Base-by-base conservation (phyloP, 2,329 filamentous ascomycete species). In the Ophiostoma ips region DNA sequence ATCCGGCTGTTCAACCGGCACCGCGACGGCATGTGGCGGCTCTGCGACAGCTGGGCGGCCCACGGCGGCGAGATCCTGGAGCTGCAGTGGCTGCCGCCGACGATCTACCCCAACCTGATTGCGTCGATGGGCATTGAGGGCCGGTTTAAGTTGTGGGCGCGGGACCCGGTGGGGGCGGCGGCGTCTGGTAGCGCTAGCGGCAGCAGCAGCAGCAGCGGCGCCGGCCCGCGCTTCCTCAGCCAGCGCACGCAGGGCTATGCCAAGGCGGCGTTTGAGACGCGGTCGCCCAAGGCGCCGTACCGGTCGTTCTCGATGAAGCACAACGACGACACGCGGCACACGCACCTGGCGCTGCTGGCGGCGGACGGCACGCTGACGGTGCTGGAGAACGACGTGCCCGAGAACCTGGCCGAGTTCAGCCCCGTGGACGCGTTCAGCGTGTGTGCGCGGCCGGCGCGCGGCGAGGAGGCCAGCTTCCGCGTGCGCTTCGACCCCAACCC, bases 61-160 rank as follows among this genome's bases (percentile, higher is more conserved):
- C 90, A 96, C 63, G 84, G 87, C 62, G 87, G 87, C 46, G 88
- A 95, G 66, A 84, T 96, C 55, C 73, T 88, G 53, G 87, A 95
- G 74, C 81, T 94, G 50, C 87, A 92, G 72, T 96, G 90, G 89
- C 85, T 94, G 51, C 87, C 88, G 1, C 85, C 88, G 0, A 90
- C 86, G 55, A 81, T 92, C 53, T 92, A 92, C 57, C 87, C 79
- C 35, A 81, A 92, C 61, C 78, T 94, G 59, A 72, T 96, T 58
- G 89, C 83, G 51, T 94, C 85, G 49, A 84, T 95, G 53, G 87
- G 86, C 55, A 84, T 90, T 60, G 90, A 95, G 60, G 87, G 90
- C 60, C 82, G 83, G 64, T 87, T 94, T 70, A 87, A 88, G 63
- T 74, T 96, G 56, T 96, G 90, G 90, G 83, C 85, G 53, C 90